Conservation (phyloP, 306 rosid genomes). For the Vigna mungo region DNA sequence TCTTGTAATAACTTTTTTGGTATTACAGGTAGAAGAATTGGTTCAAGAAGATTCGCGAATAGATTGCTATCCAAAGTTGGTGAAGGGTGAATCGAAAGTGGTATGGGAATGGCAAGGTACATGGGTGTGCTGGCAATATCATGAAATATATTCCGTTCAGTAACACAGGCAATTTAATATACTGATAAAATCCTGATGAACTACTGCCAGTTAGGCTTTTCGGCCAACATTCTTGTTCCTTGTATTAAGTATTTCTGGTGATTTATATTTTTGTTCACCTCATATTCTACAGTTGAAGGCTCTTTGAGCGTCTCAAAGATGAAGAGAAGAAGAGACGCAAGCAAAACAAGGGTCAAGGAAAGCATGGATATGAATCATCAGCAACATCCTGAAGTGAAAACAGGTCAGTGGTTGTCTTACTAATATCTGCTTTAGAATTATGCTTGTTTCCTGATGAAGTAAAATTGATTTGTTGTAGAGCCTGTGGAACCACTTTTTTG, state of each 20-base stretch:
- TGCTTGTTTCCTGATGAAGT: constrained; percentile 34
- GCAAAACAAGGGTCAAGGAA: constrained; percentile 47
- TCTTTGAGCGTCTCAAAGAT: constrained; percentile 75
- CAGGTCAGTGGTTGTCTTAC: constrained; percentile 55
- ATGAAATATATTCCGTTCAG: constrained; percentile 5
- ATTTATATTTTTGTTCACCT: constrained; percentile 2
- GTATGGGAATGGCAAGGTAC: constrained; percentile 96
- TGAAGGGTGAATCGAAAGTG: constrained; percentile 91
- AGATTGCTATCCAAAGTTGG: constrained; percentile 85
- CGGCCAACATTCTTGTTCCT: constrained; percentile 2
- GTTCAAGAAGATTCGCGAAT: constrained; percentile 91
- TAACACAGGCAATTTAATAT: constrained; percentile 1
- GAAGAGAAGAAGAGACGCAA: constrained; percentile 52
- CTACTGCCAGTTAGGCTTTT: constrained; percentile 11
- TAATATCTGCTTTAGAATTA: neutral
- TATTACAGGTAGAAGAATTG: constrained; percentile 85
- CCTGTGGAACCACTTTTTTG: constrained; percentile 51
- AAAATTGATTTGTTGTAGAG: constrained; percentile 46
- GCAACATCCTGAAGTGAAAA: constrained; percentile 43
- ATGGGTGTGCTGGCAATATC: neutral
- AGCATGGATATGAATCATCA: constrained; percentile 39
- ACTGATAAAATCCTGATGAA: constrained; percentile 14
- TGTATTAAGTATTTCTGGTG: constrained; percentile 16
- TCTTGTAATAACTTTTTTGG: constrained; percentile 28
- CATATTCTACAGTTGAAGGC: constrained; percentile 76